Conservation (phyloP, 1,284 basidiomycete species). For the Cutaneotrichosporon curvatum region DNA sequence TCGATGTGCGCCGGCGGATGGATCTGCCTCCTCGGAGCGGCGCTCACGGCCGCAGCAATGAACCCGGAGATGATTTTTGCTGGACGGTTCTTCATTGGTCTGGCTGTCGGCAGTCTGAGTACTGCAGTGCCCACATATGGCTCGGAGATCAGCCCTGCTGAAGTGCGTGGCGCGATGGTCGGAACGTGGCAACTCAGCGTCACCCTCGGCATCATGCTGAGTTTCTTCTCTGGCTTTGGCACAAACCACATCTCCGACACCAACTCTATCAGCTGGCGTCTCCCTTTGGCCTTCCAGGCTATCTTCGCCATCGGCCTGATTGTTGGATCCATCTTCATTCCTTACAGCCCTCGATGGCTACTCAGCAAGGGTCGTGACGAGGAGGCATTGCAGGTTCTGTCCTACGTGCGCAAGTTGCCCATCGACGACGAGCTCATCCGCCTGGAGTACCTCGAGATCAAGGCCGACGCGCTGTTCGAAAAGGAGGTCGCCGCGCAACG, state of each 20-base stretch:
- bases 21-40: slow-evolving; percentile 19
- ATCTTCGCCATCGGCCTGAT: slow-evolving; percentile 51
- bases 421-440: slow-evolving; percentile 59
- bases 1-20: slow-evolving; percentile 19
- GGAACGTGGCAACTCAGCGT: slow-evolving; percentile 65
- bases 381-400: slow-evolving; percentile 59
- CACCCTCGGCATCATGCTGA: slow-evolving; percentile 49
- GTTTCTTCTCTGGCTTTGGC: slow-evolving; percentile 47
- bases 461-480: slow-evolving; percentile 59
- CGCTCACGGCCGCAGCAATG: slow-evolving; percentile 16
- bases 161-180: slow-evolving; percentile 68
- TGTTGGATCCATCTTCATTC: slow-evolving; percentile 45
- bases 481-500: slow-evolving; percentile 11
- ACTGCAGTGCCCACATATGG: slow-evolving; percentile 62
- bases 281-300: slow-evolving; percentile 68
- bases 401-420: slow-evolving; percentile 54
- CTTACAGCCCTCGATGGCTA: slow-evolving; percentile 56
- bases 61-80: slow-evolving; percentile 20
- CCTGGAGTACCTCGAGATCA: slow-evolving; percentile 72
- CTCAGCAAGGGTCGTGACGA: slow-evolving; percentile 58
- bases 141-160: slow-evolving; percentile 54
- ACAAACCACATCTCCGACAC: slow-evolving; percentile 55
- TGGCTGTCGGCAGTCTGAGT: slow-evolving; percentile 58
- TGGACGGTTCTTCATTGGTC: slow-evolving; percentile 23
- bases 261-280: slow-evolving; percentile 61